Evolutionary conservation across 352 stramenopile genomes (phyloP), one percentile per base, ranked within the genome.

Genomic region (Pythium monospermum): DNA sequence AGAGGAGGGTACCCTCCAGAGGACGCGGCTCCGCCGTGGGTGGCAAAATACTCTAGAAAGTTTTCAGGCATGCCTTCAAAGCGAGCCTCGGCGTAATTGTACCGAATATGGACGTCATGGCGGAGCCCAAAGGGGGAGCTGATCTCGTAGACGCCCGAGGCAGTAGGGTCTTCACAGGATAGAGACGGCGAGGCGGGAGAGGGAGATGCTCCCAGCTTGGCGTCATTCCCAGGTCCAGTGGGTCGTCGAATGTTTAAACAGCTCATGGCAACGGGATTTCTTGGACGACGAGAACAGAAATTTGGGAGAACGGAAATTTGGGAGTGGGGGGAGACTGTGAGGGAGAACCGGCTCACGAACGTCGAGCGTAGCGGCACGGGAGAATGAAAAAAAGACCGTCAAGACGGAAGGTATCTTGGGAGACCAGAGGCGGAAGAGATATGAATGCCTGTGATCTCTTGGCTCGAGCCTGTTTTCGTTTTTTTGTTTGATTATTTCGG

Each of bases 11-110:
- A 46, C 22, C 30, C 30, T 3, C 46, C 37, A 0, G 42, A 35
- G 18, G 40, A 36, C 25, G 31, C 38, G 7, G 38, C 48, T n/a
- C 53, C 62, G 16, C 37, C 60, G 22, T 64, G 53, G 10, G 55
- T 49, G 21, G 69, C 58, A n/a, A 87, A 57, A 45, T 67, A 87
- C 62, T 87, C 73, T n/a, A 73, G 68, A 41, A 91, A 94, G 55
- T 89, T 88, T 42, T 81, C 73, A 0, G 85, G 82, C 23, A 94
- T 71, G 28, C 85, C 85, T 50, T 95, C 86, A 57, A 90, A 95
- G 11, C 84, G 71, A n/a, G 82, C 82, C 37, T 87, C 74, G 31
- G 85, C 61, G 55, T 81, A 91, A 64, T 96, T 94, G 71, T 93
- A 96, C 53, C 76, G 71, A 31, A 95, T 80, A 57, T 94, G 83